Conservation (phyloP, 2,329 filamentous ascomycete species). For the Colletotrichum sublineola region DNA sequence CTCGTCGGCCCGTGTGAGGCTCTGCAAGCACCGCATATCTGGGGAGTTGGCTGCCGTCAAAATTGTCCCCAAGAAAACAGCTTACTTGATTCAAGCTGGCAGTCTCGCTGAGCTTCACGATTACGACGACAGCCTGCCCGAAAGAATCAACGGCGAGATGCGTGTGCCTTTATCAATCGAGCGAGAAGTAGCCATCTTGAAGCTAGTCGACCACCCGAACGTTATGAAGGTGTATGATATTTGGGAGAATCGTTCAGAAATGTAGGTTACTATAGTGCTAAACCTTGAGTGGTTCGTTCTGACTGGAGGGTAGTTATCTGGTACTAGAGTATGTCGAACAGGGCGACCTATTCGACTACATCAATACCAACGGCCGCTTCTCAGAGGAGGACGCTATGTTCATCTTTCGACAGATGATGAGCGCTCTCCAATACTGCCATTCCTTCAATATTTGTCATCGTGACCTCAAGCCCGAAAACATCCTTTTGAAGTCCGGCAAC, state of each 20-base stretch:
- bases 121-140: slow-evolving; percentile 72
- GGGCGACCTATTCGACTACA: slow-evolving; percentile 87
- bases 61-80: slow-evolving; percentile 89
- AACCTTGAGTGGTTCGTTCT: slow-evolving; percentile 33
- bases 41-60: slow-evolving; percentile 91
- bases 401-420: slow-evolving; percentile 94
- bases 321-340: slow-evolving; percentile 91
- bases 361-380: slow-evolving; percentile 80
- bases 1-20: slow-evolving; percentile 87
- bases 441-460: slow-evolving; percentile 95
- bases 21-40: slow-evolving; percentile 84
- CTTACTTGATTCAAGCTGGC: slow-evolving; percentile 84
- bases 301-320: slow-evolving; percentile 76
- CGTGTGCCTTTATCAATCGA: slow-evolving; percentile 90
- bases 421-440: slow-evolving; percentile 92
- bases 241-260: slow-evolving; percentile 95
- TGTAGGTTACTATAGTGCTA: slow-evolving; percentile 70
- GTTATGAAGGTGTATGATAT: slow-evolving; percentile 96
- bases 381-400: slow-evolving; percentile 84
- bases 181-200: slow-evolving; percentile 96
- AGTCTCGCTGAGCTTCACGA: slow-evolving; percentile 87
- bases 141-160: slow-evolving; percentile 70
- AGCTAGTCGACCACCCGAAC: slow-evolving; percentile 93
- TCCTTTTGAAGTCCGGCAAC: slow-evolving; percentile 81
- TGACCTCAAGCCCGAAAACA: slow-evolving; percentile 97